These are phyloP conservation scores for Candida tallmaniae DNA, from an alignment of 805 yeast species.

Conservation along the genomic window DNA sequence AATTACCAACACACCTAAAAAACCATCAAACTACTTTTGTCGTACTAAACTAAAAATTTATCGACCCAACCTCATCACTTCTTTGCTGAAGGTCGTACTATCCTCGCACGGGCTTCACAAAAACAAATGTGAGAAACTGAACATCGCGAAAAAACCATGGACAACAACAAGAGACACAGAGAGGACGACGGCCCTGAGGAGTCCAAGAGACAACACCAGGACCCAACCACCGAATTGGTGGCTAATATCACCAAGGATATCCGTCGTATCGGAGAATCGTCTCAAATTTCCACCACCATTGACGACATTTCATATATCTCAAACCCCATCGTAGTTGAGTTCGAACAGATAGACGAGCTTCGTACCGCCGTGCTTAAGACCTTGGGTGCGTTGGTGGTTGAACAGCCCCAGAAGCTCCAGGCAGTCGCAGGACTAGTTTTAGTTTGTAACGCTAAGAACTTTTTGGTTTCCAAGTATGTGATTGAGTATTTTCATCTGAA, in stretches of 20 bases:
- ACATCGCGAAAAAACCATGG: too few relatives aligned
- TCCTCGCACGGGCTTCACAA: not conserved
- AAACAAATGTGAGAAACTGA: too few relatives aligned
- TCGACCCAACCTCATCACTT: not conserved
- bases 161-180: constrained; percentile 11
- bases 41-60: too few relatives aligned
- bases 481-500: constrained; percentile 65
- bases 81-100: not conserved
- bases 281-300: constrained; percentile 34
- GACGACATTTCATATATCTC: constrained; percentile 61
- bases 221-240: constrained; percentile 38
- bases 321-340: constrained; percentile 60
- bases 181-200: constrained; percentile 21
- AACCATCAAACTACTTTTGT: too few relatives aligned
- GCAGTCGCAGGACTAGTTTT: constrained; percentile 65
- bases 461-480: constrained; percentile 62
- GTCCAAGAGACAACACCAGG: constrained; percentile 35
- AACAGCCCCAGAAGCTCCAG: constrained; percentile 88
- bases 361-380: constrained; percentile 58
- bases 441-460: constrained; percentile 59
- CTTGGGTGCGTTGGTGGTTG: constrained; percentile 63
- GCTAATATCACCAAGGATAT: constrained; percentile 43
- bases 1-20: too few relatives aligned
- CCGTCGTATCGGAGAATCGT: constrained; percentile 40
- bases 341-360: constrained; percentile 57